A percentile compares a stretch with the other conserved stretches of the same genome.
Evolutionary conservation across 2,329 filamentous ascomycete species (phyloP).

Genomic region (Onygena corvina): DNA sequence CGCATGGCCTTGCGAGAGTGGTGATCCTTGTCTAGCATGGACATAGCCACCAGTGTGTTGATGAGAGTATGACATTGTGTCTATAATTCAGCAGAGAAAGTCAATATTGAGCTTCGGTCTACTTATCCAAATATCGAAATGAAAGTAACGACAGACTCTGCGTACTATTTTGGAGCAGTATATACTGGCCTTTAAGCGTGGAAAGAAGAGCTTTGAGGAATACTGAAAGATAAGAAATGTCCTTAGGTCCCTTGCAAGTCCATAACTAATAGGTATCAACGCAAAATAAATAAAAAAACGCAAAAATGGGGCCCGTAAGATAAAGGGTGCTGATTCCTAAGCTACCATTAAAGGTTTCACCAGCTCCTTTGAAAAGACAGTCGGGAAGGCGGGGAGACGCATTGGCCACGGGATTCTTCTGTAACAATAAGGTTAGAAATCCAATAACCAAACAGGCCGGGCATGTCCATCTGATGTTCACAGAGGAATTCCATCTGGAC

Average conservation of each 20-base stretch:
- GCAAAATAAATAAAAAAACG: neutral
- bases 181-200: no score
- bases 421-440: conserved; percentile 4
- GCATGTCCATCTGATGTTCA: neutral
- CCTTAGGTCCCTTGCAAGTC: no score
- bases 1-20: neutral
- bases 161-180: no score
- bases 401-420: conserved; percentile 3
- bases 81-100: neutral
- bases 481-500: conserved; percentile 1
- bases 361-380: no score
- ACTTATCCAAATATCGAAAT: no score
- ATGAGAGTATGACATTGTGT: neutral
- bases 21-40: neutral
- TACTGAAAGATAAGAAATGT: no score
- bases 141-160: no score
- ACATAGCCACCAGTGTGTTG: neutral
- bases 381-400: neutral
- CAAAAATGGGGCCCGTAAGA: neutral
- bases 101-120: no score
- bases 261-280: no score
- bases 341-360: no score
- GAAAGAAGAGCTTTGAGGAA: no score
- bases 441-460: conserved; percentile 2
- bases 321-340: no score